Base-by-base conservation (phyloP, 2,329 filamentous ascomycete species). In the Fusarium robinianum region DNA sequence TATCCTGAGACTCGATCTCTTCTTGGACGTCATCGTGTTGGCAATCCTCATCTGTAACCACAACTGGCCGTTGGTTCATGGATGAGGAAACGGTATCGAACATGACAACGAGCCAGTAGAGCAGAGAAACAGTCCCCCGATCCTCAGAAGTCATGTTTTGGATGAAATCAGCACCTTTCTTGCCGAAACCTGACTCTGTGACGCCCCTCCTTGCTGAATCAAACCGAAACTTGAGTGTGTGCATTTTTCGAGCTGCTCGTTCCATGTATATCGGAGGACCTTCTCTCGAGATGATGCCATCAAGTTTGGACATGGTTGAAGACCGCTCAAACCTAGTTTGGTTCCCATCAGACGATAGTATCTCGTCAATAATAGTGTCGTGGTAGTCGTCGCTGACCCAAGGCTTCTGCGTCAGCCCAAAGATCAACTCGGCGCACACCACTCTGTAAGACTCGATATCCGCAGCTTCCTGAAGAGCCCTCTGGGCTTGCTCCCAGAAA, bases 61-160 rank as follows among this genome's bases (percentile, higher is more conserved):
- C 66, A 4, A 71, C 58, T 0, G 62, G 58, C 16, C 62, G 50
- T 45, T 64, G 51, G 22, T 75, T 70, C 68, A 82, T 78, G 2
- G 77, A 76, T 0, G 79, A 72, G 0, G 75, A 79, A 7, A 81
- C 62, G 0, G 78, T 81, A 53, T 82, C 79, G 33, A 80, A 77
- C 78, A 82, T 82, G 31, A 81, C 67, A 0, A 74, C 76, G 11
- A 83, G 65, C 79, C 79, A 83, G 55, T 77, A 81, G 3, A 82
- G 56, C 8, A 82, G 63, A 9, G 76, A 70, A 17, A 82, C 67
- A 0, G 79, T 81, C 8, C 71, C 60, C 6, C 61, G 60, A 5
- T 71, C 65, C 25, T 57, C 41, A 2, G 30, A 31, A 1, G 37
- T 53, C 38, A 61, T 51, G 8, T 34, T 12, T 0, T 46, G 29